Base-by-base conservation (phyloP, 2,329 filamentous ascomycete species). In the Colletotrichum plurivorum region DNA sequence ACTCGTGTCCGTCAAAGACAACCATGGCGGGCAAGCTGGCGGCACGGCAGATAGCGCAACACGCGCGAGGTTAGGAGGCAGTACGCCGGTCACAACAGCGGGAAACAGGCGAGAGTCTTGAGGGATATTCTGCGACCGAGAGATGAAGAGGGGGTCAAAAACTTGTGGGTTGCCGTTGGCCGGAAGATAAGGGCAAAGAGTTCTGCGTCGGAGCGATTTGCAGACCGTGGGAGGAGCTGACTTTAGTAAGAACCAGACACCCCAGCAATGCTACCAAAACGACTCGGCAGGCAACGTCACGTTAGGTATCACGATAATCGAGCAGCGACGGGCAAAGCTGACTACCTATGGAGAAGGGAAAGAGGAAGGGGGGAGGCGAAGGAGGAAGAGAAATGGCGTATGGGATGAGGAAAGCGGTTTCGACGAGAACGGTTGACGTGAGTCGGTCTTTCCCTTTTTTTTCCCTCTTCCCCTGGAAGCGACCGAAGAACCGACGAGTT, bases 1-100 rank as follows among this genome's bases (percentile, higher is more conserved):
- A 95, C 78, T 96, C 93, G 82, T 96, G 90, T 77, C 92, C 90
- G 81, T 97, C 94, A 78, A 96, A 92, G 77, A 97, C 88, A 78
- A 97, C 95, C 95, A 98, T 98, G 67, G 45, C 56, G 62, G 41
- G 54, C 45, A 73, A 48, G 39, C 56, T 55, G 54, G 12, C 15
- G 46, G 31, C 49, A 61, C 67, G 36, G 49, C 43, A 13, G 31
- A 45, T 18, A 41, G 61, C 46, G 18, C 12, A 22, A n/a, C 60
- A 36, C 56, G 36, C 60, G 41, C 36, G 36, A 56, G 18, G 43
- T 49, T 49, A 31, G 41, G 45, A 48, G 49, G 41, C 59, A 66
- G 54, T 20, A 45, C 25, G 61, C 43, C 49, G 51, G 16, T 55
- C 48, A 68, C 63, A 25, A 54, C 41, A 68, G 65, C 41, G 58